Base-by-base conservation (phyloP, 1,139 yeast genomes). In the Saccharomyces hybrid region DNA sequence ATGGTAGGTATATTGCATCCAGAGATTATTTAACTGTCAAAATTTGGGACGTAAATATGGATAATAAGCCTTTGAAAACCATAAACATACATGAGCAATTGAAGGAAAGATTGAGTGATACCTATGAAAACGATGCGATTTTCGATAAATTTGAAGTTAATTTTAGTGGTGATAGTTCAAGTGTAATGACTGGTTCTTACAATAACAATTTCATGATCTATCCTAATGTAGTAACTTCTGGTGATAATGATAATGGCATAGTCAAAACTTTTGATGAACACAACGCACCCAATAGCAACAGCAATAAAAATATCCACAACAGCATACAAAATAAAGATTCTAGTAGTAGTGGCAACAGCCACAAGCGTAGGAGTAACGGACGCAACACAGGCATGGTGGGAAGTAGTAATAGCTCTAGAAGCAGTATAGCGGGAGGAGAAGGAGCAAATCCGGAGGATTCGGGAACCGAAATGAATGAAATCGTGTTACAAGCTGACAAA, bases 41-140 rank as follows among this genome's bases (percentile, higher is more conserved):
- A 73, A 87, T 95, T 64, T 93, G 99, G 99, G 99, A 95, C 76
- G 81, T 95, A 61, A 90, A 90, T 60, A 95, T 93, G 99, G 97
- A 93, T 71, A 85, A 84, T 62, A 89, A 87, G 71, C 99, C 99
- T 28, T 76, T 95, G 55, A 89, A 89, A 72, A 91, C 97, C 13
- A 90, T 95, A 61, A 89, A 88, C 71, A 93, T 95, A 61, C 99
- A 95, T 71, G 99, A 95, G 70, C 95, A 89, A 70, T 81, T 95
- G 65, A 83, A 96, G 64, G 96, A 90, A 66, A 80, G 95, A 68
- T 78, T 95, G 67, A 93, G 98, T 73, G 98, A 95, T 71, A 90
- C 98, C 47, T 95, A 95, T 74, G 99, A 95, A 71, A 91, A 91
- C 71, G 99, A 95, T 74, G 96, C 98, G 51, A 95, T 95, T 57